A percentile compares a stretch with the other conserved stretches of the same genome.
Evolutionary conservation across 768 basidiomycete genomes (phyloP).

Genomic region (Fistulinella prunicolor): DNA sequence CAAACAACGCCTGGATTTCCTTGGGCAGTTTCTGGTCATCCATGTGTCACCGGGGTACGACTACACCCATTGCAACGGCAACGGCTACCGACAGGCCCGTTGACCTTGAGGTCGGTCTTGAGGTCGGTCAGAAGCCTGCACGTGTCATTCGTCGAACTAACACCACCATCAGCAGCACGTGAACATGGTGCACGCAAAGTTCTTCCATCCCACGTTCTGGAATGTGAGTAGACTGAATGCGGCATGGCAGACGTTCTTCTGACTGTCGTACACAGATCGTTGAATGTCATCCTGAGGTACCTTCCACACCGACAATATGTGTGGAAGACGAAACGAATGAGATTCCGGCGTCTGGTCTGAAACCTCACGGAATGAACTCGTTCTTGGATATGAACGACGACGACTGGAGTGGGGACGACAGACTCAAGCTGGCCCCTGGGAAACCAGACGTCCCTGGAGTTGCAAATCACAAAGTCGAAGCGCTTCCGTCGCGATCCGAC

Average conservation of each 20-base stretch:
- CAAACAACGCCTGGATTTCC: constrained; percentile 4
- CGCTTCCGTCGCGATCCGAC: constrained; percentile 10
- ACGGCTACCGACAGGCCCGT: not conserved
- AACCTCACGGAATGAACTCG: constrained; percentile 9
- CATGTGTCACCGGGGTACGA: not conserved
- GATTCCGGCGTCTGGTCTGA: constrained; percentile 1
- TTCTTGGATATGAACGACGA: constrained; percentile 10
- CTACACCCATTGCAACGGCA: not conserved
- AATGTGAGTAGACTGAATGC: constrained; percentile 4
- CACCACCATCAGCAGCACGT: constrained; percentile 8
- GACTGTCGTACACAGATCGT: constrained; percentile 7
- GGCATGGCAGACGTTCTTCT: not conserved
- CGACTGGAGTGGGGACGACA: not conserved
- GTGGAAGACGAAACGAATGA: constrained; percentile 18
- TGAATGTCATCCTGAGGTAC: constrained; percentile 13
- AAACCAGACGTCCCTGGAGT: not conserved
- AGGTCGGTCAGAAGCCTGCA: constrained; percentile 2
- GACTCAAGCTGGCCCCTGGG: not conserved
- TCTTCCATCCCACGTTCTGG: constrained; percentile 23
- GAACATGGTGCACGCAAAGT: constrained; percentile 20
- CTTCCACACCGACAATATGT: constrained; percentile 14
- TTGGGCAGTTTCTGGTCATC: constrained; percentile 6
- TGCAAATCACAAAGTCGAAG: not conserved
- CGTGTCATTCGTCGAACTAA: not conserved
- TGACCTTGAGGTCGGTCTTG: constrained; percentile 10